Evolutionary conservation across 1,139 yeast species (phyloP).

Genomic region (Yamadazyma diddensiae): DNA sequence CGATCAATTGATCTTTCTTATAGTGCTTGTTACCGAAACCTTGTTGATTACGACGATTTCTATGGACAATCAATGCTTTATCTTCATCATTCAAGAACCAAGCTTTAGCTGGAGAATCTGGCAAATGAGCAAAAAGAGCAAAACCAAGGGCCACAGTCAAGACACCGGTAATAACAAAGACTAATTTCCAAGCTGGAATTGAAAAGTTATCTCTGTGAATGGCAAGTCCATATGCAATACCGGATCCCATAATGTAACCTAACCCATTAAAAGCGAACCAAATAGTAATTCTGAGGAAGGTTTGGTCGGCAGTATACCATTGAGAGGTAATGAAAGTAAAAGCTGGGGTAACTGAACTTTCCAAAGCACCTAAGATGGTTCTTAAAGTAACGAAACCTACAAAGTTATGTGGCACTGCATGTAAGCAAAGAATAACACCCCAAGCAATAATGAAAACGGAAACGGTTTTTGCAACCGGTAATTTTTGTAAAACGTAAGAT

Average conservation of each 20-base stretch:
- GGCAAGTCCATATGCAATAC: slow-evolving; percentile 23
- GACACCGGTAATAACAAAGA: slow-evolving; percentile 29
- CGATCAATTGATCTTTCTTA: slow-evolving; percentile 45
- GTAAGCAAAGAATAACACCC: slow-evolving; percentile 27
- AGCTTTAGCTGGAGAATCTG: slow-evolving; percentile 29
- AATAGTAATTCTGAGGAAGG: slow-evolving; percentile 20
- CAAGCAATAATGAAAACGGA: slow-evolving; percentile 24
- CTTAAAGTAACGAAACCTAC: slow-evolving; percentile 30
- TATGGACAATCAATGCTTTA: slow-evolving; percentile 33
- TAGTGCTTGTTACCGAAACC: slow-evolving; percentile 56
- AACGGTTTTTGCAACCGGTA: slow-evolving; percentile 28
- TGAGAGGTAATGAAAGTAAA: slow-evolving; percentile 46
- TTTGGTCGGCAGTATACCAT: slow-evolving; percentile 23
- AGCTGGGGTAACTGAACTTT: slow-evolving; percentile 53
- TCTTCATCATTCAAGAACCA: slow-evolving; percentile 47
- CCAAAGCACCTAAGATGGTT: slow-evolving; percentile 50
- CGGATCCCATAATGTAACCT: slow-evolving; percentile 26
- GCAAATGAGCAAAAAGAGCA: slow-evolving; percentile 22
- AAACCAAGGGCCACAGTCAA: slow-evolving; percentile 27
- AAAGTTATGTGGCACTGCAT: slow-evolving; percentile 23
- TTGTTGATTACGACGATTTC: slow-evolving; percentile 41
- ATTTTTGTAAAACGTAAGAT: slow-evolving; percentile 34
- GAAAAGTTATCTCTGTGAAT: slow-evolving; percentile 11
- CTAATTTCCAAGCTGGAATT: slow-evolving; percentile 32
- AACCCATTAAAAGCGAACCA: slow-evolving; percentile 33